These are phyloP conservation scores for Secale cereale DNA, from an alignment of 176 grass and related monocot species.

Conservation along the genomic window DNA sequence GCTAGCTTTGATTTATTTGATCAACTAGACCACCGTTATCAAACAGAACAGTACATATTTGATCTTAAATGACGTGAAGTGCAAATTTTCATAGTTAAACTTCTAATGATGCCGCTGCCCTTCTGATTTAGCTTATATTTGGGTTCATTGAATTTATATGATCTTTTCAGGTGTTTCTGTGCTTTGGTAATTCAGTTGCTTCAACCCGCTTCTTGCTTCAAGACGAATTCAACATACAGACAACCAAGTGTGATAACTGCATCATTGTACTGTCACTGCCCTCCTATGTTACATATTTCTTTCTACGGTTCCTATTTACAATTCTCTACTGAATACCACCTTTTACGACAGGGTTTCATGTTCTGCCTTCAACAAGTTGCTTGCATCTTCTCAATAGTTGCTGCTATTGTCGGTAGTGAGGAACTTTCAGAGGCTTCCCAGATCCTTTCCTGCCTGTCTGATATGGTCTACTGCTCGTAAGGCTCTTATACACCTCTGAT, in stretches of 20 bases:
- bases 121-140: not conserved
- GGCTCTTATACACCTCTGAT: constrained; percentile 12
- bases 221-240: constrained; percentile 99
- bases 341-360: constrained; percentile 86
- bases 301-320: not conserved
- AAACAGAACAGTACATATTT: not conserved
- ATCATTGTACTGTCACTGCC: constrained; percentile 62
- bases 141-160: not conserved
- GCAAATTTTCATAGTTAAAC: not conserved
- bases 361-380: constrained; percentile 92
- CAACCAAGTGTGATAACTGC: constrained; percentile 97
- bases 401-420: constrained; percentile 76
- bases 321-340: not conserved
- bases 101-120: not conserved
- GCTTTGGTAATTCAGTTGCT: constrained; percentile 96
- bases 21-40: not conserved
- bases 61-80: not conserved
- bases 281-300: constrained; percentile 19
- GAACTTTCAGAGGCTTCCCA: constrained; percentile 90
- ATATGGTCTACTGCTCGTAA: constrained; percentile 96
- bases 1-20: not conserved
- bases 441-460: constrained; percentile 75
- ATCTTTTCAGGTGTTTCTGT: constrained; percentile 74
- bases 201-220: constrained; percentile 97
- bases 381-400: constrained; percentile 92